These are phyloP conservation scores for Setaria italica DNA, from an alignment of 202 grass and related monocot genomes.

Conservation along the genomic window DNA sequence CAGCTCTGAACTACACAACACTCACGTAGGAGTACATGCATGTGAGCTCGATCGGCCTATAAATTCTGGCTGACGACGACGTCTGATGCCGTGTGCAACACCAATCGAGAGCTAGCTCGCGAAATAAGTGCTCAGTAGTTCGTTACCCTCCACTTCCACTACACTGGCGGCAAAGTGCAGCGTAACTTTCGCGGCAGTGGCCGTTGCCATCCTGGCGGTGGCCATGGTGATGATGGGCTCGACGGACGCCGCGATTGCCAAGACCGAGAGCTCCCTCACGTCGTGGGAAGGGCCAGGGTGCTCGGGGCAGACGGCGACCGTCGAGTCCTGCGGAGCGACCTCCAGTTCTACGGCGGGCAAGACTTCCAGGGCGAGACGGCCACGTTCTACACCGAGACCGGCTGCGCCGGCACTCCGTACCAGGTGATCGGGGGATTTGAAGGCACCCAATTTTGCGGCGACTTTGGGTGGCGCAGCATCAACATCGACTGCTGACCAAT, in stretches of 20 bases:
- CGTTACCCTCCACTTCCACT: not conserved
- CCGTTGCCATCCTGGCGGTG: not conserved
- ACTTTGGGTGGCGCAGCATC: slow-evolving; percentile 42
- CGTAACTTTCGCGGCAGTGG: not conserved
- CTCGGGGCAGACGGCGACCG: slow-evolving; percentile 17
- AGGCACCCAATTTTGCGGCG: slow-evolving; percentile 22
- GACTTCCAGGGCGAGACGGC: slow-evolving; percentile 41
- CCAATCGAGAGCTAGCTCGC: not conserved
- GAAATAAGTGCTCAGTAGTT: not conserved
- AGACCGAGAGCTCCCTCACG: slow-evolving; percentile 10
- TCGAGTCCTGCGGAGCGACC: slow-evolving; percentile 31
- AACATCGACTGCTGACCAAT: slow-evolving; percentile 35
- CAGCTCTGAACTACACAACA: no score
- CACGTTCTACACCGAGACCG: slow-evolving; percentile 19
- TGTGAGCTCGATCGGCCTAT: not conserved
- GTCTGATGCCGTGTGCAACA: not conserved
- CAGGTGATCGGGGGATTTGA: not conserved
- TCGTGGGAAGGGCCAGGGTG: slow-evolving; percentile 20
- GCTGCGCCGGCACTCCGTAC: slow-evolving; percentile 32
- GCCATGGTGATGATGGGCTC: not conserved
- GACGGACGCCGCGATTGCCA: not conserved
- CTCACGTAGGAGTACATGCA: no score
- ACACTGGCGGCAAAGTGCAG: not conserved
- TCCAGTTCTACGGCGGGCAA: slow-evolving; percentile 17
- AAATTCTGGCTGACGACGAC: not conserved